Evolutionary conservation across 2,329 filamentous ascomycete species (phyloP), one percentile per base, ranked within the genome.

Genomic region (Neospermospora avenae): DNA sequence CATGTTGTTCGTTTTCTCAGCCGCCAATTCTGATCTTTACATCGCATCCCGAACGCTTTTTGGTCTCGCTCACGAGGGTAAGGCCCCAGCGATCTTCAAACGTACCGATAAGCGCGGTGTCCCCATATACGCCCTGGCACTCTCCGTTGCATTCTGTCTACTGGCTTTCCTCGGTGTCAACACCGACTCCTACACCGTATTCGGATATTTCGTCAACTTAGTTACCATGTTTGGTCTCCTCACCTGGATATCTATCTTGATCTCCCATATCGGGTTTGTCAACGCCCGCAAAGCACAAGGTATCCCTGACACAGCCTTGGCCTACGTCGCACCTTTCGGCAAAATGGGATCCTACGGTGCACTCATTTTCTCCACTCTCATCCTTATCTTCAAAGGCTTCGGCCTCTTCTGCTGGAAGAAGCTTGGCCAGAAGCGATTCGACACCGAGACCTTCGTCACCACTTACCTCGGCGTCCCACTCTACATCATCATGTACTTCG

Each of bases 371-470:
- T 91, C 88, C 75, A 80, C 81, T 69, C 71, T 95, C 35, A 89
- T 95, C 63, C 83, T 88, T 1, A 71, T 96, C 55, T 93, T 90
- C 70, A 96, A 95, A 82, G 93, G 91, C 79, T 95, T 85, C 75
- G 80, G 83, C 58, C 60, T 69, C 54, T 90, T 90, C 65, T 84
- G 89, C 73, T 89, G 89, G 78, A 86, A 88, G 78, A 86, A 44
- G 4, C 58, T 57, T 18, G 59, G 61, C 10, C 61, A 63, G 20
- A 80, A 80, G 20, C 72, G 74, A 51, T 87, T 86, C 64, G 82
- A 87, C 70, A 84, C 84, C 74, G 82, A 83, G 75, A 85, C 81
- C 66, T 88, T 88, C 71, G 78, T 88, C 65, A 86, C 82, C 0
- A 83, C 83, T 14, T 87, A 87, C 67, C 71, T 83, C 2, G 84